Conservation (phyloP, 2,329 filamentous ascomycete genomes). For the Pseudocercospora musae region DNA sequence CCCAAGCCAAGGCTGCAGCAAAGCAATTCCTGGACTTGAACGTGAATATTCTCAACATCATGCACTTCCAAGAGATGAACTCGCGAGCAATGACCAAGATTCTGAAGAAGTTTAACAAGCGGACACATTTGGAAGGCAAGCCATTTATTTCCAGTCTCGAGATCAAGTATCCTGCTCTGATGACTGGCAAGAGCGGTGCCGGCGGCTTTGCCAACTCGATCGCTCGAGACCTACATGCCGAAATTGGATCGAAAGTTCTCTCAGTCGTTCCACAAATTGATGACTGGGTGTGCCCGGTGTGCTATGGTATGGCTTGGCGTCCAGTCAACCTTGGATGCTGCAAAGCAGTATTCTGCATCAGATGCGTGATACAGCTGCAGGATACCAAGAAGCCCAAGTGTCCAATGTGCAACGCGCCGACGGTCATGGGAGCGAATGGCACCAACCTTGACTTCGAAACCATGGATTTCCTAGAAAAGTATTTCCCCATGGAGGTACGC, state of each 20-base stretch:
- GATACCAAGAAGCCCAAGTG: constrained; percentile 64
- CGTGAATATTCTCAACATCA: constrained; percentile 68
- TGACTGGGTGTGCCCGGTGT: constrained; percentile 80
- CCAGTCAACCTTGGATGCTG: constrained; percentile 71
- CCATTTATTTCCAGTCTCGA: constrained; percentile 27
- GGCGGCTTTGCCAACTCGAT: constrained; percentile 64
- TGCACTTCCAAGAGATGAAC: constrained; percentile 84
- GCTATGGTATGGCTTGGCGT: constrained; percentile 74
- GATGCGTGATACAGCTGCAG: constrained; percentile 78
- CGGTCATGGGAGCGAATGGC: constrained; percentile 66
- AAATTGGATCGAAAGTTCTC: constrained; percentile 69
- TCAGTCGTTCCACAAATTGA: constrained; percentile 75
- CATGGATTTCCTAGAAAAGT: constrained; percentile 67
- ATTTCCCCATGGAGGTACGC: constrained; percentile 72
- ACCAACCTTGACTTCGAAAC: constrained; percentile 66
- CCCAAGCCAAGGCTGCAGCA: constrained; percentile 63
- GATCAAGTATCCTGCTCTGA: constrained; percentile 29
- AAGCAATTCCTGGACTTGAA: constrained; percentile 71
- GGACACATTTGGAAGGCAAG: constrained; percentile 64
- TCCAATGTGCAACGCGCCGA: constrained; percentile 71
- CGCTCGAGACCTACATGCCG: constrained; percentile 71
- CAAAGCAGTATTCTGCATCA: constrained; percentile 76
- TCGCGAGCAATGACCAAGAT: constrained; percentile 75
- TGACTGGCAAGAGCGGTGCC: constrained; percentile 55
- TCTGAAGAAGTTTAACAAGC: constrained; percentile 89